Evolutionary conservation across 192 early-diverging fungal species (phyloP), one percentile per base, ranked within the genome.

Genomic region (Backusella westeae): DNA sequence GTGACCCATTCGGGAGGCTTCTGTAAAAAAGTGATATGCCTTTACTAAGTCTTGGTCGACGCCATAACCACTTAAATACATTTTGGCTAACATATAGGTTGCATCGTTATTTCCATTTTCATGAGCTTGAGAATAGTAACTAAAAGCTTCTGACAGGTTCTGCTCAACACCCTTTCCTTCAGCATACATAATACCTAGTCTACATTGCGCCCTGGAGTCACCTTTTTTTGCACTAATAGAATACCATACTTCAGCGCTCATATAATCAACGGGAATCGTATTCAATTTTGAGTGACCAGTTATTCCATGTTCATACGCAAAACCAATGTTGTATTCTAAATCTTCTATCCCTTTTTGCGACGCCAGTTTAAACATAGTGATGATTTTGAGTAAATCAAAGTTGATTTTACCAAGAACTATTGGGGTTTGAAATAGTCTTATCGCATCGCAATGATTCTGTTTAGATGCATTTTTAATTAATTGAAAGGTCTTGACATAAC

Each of bases 161-260:
- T 72, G 38, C 1, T 56, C 56, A 1, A 75, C 70, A 6, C 85
- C 83, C 12, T 81, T 76, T 34, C 36, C 65, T 39, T 81, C 82
- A 34, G 75, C 69, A 14, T 66, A 17, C 23, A 63, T 63, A 0
- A 15, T 9, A n/a, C 85, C 85, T 34, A 83, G 12, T 17, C 68
- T 73, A 36, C 65, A 72, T 59, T 81, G 78, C 19, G 80, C 85
- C 0, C 32, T 66, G 1, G 68, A 34, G 26, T 76, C 41, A 41
- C 77, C 81, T 15, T 23, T 44, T 0, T 76, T 56, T 5, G 79
- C 78, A 26, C 81, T 75, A 53, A 70, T 53, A 7, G 53, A 67
- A 41, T 83, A 84, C 78, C 74, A 86, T 32, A 71, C 67, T 75
- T 44, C 56, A 34, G n/a, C 34, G 0, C 9, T 36, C 3, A 3